Percentiles rank a stretch among this genome's conserved stretches.
phyloP scores from a whole-genome alignment of 805 yeast species.

The Starmerella sp. region DNA sequence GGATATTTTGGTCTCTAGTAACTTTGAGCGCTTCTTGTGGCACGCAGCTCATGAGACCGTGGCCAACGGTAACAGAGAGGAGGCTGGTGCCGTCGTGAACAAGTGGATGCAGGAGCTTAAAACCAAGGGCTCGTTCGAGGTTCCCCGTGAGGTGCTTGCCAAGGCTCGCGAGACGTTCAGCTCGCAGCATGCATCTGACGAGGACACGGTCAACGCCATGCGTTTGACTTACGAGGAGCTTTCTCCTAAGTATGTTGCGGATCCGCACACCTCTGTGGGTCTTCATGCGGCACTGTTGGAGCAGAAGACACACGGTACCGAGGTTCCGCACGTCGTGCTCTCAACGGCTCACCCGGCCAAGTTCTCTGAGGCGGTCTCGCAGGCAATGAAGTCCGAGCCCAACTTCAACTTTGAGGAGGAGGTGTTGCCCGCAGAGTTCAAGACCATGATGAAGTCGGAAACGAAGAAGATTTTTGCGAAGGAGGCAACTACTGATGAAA shows the following conservation, averaged over 20 bases:
- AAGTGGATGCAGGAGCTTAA: slow-evolving; percentile 74
- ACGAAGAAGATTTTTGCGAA: slow-evolving; percentile 56
- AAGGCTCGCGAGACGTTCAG: slow-evolving; percentile 61
- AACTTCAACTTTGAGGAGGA: slow-evolving; percentile 79
- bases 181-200: slow-evolving; percentile 70
- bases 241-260: slow-evolving; percentile 63
- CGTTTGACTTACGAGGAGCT: slow-evolving; percentile 50
- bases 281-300: slow-evolving; percentile 62
- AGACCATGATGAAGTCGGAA: slow-evolving; percentile 54
- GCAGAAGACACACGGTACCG: slow-evolving; percentile 30
- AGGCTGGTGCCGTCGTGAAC: slow-evolving; percentile 64
- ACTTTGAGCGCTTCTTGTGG: slow-evolving; percentile 95
- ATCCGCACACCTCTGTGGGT: slow-evolving; percentile 96
- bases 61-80: slow-evolving; percentile 39
- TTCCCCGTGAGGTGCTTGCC: slow-evolving; percentile 49
- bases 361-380: slow-evolving; percentile 89
- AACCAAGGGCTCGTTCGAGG: slow-evolving; percentile 62
- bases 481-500: slow-evolving; percentile 29
- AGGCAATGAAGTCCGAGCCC: slow-evolving; percentile 51
- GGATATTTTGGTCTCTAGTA: slow-evolving; percentile 93
- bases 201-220: slow-evolving; percentile 70
- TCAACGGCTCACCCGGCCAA: slow-evolving; percentile 99
- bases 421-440: slow-evolving; percentile 82
- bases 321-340: slow-evolving; percentile 49
- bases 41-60: slow-evolving; percentile 68